These are phyloP conservation scores for Teratosphaeria viscida DNA, from an alignment of 2,329 filamentous ascomycete genomes.

Conservation along the genomic window DNA sequence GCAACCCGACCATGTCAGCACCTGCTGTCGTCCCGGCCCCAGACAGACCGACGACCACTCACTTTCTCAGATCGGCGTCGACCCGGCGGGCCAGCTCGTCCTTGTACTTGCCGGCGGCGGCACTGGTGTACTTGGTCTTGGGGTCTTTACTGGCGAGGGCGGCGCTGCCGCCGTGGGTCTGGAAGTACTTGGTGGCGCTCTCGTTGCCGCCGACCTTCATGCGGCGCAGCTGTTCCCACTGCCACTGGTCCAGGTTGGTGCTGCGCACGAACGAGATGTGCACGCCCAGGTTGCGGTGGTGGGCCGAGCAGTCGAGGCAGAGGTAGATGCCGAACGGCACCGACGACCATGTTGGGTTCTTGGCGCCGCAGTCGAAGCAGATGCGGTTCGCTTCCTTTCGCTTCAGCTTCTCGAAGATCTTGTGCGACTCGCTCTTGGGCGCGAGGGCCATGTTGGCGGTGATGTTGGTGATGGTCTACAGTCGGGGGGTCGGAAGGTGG, in stretches of 20 bases:
- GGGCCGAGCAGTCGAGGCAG: conserved; percentile 92
- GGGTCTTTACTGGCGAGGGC: conserved; percentile 92
- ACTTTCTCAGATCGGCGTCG: conserved; percentile 75
- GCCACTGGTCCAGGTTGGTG: conserved; percentile 95
- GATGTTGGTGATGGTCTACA: not conserved
- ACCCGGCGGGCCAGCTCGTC: conserved; percentile 85
- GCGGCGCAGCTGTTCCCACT: conserved; percentile 93
- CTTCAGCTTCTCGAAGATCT: conserved; percentile 97
- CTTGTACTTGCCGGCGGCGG: conserved; percentile 93
- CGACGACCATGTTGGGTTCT: conserved; percentile 97
- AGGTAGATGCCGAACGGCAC: conserved; percentile 88
- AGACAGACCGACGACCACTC: conserved; percentile 26
- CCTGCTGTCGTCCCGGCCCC: too few relatives aligned
- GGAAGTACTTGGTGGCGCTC: conserved; percentile 96
- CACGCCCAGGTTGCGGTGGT: conserved; percentile 94
- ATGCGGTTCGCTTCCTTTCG: conserved; percentile 92
- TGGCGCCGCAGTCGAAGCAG: conserved; percentile 96
- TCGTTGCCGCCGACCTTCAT: conserved; percentile 99
- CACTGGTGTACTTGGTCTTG: conserved; percentile 93
- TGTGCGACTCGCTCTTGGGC: conserved; percentile 88
- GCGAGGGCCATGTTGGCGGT: conserved; percentile 40
- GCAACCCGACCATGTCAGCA: conserved; percentile 17
- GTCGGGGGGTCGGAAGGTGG: not conserved
- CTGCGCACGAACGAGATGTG: conserved; percentile 99
- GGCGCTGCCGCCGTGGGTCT: conserved; percentile 86